Percentiles rank a stretch among this genome's conserved stretches.
phyloP scores from a whole-genome alignment of 2,329 filamentous ascomycete genomes.

The Colletotrichum sidae region DNA sequence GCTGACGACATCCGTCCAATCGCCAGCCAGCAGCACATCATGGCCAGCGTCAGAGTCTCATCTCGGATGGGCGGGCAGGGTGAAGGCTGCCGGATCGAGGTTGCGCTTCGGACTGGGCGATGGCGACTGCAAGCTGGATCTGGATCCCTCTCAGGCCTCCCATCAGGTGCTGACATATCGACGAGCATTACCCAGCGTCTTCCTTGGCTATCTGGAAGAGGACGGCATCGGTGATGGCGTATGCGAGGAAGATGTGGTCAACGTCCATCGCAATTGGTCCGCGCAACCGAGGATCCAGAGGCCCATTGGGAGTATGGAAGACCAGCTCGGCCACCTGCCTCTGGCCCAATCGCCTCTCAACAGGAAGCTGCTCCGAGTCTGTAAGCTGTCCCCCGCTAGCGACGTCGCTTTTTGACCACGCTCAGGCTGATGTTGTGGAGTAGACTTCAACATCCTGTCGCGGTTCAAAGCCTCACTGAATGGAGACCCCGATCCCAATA shows the following conservation, averaged over 20 bases:
- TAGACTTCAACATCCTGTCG: conserved; percentile 61
- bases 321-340: conserved; percentile 54
- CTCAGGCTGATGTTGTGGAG: background rate
- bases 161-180: conserved; percentile 43
- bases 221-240: conserved; percentile 7
- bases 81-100: too few species aligned
- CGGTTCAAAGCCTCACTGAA: conserved; percentile 64
- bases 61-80: too few species aligned
- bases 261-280: conserved; percentile 1
- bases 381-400: conserved; percentile 10
- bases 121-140: conserved; percentile 40
- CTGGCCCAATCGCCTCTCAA: conserved; percentile 56
- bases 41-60: background rate
- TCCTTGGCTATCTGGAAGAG: conserved; percentile 11
- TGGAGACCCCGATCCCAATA: conserved; percentile 57
- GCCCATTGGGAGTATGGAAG: conserved; percentile 37
- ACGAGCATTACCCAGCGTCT: conserved; percentile 36
- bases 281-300: conserved; percentile 5
- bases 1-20: too few species aligned
- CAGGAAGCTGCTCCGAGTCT: conserved; percentile 53
- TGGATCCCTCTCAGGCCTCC: conserved; percentile 44
- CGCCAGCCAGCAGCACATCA: background rate
- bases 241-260: background rate
- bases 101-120: conserved; percentile 1
- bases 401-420: background rate